These are phyloP conservation scores for Wallacemonas rigidus DNA, from an alignment of 208 protist species.

Conservation along the genomic window DNA sequence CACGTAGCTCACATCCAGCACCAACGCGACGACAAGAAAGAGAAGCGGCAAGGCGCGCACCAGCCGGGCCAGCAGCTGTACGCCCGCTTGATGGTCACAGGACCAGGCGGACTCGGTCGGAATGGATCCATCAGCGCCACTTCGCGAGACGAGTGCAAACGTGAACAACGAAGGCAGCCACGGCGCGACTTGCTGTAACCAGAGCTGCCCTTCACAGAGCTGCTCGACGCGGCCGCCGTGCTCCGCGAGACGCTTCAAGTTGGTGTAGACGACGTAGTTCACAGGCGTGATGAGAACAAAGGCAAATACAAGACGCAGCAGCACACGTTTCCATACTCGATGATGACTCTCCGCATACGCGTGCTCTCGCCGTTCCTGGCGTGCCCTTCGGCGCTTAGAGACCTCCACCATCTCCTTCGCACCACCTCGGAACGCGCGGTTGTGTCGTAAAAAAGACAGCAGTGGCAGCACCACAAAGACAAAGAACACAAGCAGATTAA, in stretches of 20 bases:
- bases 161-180: not conserved
- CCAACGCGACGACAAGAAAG: not conserved
- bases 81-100: not conserved
- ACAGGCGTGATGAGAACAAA: slow-evolving; percentile 2
- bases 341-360: not conserved
- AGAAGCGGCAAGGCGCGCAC: slow-evolving; percentile 14
- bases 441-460: slow-evolving; percentile 36
- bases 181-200: not conserved
- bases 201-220: not conserved
- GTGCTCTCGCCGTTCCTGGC: not conserved
- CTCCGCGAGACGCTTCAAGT: not conserved
- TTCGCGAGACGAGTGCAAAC: not conserved
- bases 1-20: slow-evolving; percentile 24
- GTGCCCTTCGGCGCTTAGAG: slow-evolving; percentile 9
- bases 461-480: slow-evolving; percentile 27
- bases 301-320: slow-evolving; percentile 9
- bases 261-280: slow-evolving; percentile 15
- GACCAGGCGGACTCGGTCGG: not conserved
- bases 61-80: not conserved
- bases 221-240: not conserved
- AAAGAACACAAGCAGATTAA: slow-evolving; percentile 21
- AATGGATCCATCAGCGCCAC: not conserved
- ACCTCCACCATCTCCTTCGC: slow-evolving; percentile 11
- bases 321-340: not conserved
- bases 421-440: slow-evolving; percentile 29